Evolutionary conservation across 1,139 yeast genomes (phyloP), one percentile per base, ranked within the genome.

Genomic region (Protomyces macrosporus): DNA sequence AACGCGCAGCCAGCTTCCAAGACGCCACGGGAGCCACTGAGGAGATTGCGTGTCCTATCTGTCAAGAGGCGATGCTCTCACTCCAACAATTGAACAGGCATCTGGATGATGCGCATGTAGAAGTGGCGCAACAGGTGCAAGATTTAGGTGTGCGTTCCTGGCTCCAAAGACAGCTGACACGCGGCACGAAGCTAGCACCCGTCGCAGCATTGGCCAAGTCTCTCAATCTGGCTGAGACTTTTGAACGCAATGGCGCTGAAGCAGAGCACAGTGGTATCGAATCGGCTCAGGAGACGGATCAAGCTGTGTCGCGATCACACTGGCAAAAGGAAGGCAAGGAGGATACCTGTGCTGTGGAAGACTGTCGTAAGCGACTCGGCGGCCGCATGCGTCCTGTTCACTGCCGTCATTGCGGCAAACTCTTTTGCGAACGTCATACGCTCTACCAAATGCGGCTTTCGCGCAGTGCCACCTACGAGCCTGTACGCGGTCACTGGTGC

Each of bases 361-460:
- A 66, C 1, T 77, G 80, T 12, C 66, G 75, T 12, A 71, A 69
- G 36, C 76, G 77, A 0, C 65, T 68, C 4, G 40, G 36, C 3
- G 51, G 39, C 30, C 39, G 61, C 32, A 37, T 36, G 14, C 40
- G 40, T 4, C 30, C 42, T 16, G 71, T 75, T 48, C 72, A 77
- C 65, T 76, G 80, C 60, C 70, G 79, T 3, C 71, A 73, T 36
- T 90, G 97, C 75, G 97, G 97, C 0, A 74, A 78, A 36, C 74
- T 90, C 30, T 89, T 75, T 71, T 90, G 97, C 72, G 80, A 81
- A 65, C 75, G 74, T 35, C 96, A 90, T 75, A 80, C 90, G 2
- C 74, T 77, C 60, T 84, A 78, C 71, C 79, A 78, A 53, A 75
- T 82, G 65, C 82, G 77, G 75, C 78, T 77, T 61, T 79, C 78